These are phyloP conservation scores for Croton laevigatus DNA, from an alignment of 441 rosid genomes.

Conservation along the genomic window DNA sequence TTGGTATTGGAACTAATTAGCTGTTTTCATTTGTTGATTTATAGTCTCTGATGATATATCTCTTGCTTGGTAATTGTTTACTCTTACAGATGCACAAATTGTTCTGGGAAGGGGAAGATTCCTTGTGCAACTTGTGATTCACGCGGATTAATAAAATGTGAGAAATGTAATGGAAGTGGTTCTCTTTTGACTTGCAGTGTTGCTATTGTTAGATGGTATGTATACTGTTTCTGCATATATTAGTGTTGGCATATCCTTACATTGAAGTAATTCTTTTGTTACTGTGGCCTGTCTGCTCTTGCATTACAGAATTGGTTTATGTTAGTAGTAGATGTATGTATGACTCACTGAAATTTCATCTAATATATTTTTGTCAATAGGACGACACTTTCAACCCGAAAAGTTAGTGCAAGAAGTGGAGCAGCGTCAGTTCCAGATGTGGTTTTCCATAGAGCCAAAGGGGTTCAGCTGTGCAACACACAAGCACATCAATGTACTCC, in stretches of 20 bases:
- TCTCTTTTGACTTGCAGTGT: conserved; percentile 58
- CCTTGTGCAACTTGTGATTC: conserved; percentile 83
- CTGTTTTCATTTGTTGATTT: not conserved
- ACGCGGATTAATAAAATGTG: conserved; percentile 73
- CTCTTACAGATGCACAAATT: conserved; percentile 51
- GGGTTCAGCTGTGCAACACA: conserved; percentile 88
- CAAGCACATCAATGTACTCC: conserved; percentile 92
- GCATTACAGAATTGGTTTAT: not conserved
- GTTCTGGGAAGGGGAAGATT: conserved; percentile 83
- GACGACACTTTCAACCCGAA: conserved; percentile 77
- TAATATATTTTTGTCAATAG: conserved; percentile 31
- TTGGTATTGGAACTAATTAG: conserved; percentile 3
- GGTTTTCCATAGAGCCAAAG: conserved; percentile 86
- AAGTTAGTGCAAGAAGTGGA: conserved; percentile 82
- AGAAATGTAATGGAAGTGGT: conserved; percentile 59
- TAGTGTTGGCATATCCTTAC: not conserved
- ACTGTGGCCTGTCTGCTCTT: not conserved
- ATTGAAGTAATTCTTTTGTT: not conserved
- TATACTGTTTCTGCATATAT: not conserved
- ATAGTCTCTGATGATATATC: not conserved
- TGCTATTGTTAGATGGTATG: conserved; percentile 74
- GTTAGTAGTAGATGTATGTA: too few relatives aligned
- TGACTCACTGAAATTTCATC: not conserved
- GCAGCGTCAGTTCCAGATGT: conserved; percentile 95
- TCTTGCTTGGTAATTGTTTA: not conserved